Percentiles rank a stretch among this genome's conserved stretches.
phyloP scores from a whole-genome alignment of 805 yeast genomes.

The Sporopachydermia lactativora region DNA sequence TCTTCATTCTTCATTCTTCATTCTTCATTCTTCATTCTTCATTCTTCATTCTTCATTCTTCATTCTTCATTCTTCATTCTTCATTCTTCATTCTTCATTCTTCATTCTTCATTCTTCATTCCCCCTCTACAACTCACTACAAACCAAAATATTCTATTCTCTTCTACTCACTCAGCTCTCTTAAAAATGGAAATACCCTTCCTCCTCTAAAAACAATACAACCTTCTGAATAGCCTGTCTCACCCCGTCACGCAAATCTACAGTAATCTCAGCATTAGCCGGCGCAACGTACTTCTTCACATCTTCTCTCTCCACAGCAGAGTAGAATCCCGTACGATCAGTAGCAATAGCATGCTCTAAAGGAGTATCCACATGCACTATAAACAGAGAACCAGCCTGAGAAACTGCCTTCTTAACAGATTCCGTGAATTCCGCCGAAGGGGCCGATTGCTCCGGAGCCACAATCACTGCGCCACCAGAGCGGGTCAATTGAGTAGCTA shows the following conservation, averaged over 20 bases:
- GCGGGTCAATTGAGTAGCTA: conserved; percentile 62
- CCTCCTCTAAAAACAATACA: conserved; percentile 59
- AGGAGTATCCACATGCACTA: conserved; percentile 37
- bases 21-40: too few relatives aligned
- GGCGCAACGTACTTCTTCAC: conserved; percentile 35
- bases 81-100: too few relatives aligned
- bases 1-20: too few relatives aligned
- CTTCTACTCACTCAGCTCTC: background rate
- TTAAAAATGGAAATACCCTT: conserved; percentile 60
- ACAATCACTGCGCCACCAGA: conserved; percentile 90
- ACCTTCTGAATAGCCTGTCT: conserved; percentile 63
- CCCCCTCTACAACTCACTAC: too few relatives aligned
- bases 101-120: too few relatives aligned
- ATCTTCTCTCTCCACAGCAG: conserved; percentile 30
- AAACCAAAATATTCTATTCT: too few relatives aligned
- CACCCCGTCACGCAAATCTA: conserved; percentile 42
- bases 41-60: too few relatives aligned
- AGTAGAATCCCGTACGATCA: conserved; percentile 37
- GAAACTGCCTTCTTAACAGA: conserved; percentile 28
- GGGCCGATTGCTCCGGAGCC: conserved; percentile 32
- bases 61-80: too few relatives aligned
- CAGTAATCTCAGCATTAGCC: conserved; percentile 40
- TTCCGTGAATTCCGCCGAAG: conserved; percentile 28
- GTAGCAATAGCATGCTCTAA: conserved; percentile 29
- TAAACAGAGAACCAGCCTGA: conserved; percentile 36